Percentiles rank a stretch among this genome's conserved stretches.
Conservation (phyloP, 805 yeast species). For the Myxozyma melibiosi region DNA sequence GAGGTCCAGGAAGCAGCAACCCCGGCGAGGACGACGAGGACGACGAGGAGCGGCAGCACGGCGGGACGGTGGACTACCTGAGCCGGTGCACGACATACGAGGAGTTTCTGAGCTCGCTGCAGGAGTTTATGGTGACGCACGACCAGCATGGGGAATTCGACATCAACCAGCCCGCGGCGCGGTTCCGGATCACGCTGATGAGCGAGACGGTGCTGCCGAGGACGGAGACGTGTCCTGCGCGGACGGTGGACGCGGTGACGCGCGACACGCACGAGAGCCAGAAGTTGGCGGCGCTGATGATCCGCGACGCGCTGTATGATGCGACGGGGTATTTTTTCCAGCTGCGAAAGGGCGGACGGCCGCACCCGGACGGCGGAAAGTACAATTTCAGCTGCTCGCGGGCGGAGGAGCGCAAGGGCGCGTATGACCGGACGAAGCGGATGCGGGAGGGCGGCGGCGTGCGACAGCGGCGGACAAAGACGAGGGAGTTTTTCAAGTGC, state of each 20-base stretch:
- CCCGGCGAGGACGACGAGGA: conserved; percentile 20
- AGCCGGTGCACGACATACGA: conserved; percentile 20
- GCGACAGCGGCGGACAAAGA: conserved; percentile 31
- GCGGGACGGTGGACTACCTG: conserved; percentile 19
- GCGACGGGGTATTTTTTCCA: conserved; percentile 31
- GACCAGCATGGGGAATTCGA: conserved; percentile 30
- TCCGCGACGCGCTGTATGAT: conserved; percentile 30
- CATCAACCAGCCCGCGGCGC: conserved; percentile 10
- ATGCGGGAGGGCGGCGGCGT: conserved; percentile 33
- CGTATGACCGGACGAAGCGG: conserved; percentile 32
- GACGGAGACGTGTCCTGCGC: conserved; percentile 26
- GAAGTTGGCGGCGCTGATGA: conserved; percentile 29
- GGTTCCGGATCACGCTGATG: conserved; percentile 26
- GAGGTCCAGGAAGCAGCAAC: background rate
- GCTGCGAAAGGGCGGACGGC: conserved; percentile 31
- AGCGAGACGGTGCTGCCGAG: conserved; percentile 26
- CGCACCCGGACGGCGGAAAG: conserved; percentile 33
- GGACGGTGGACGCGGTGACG: conserved; percentile 31
- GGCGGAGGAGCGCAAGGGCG: conserved; percentile 32
- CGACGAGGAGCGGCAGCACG: conserved; percentile 12
- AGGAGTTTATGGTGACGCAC: conserved; percentile 22
- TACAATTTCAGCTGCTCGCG: conserved; percentile 32
- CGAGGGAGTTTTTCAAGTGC: conserved; percentile 29
- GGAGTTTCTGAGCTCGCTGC: conserved; percentile 14
- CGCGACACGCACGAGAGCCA: conserved; percentile 31